Evolutionary conservation across 306 rosid species (phyloP).

Genomic region (Casuarina cunninghamiana): DNA sequence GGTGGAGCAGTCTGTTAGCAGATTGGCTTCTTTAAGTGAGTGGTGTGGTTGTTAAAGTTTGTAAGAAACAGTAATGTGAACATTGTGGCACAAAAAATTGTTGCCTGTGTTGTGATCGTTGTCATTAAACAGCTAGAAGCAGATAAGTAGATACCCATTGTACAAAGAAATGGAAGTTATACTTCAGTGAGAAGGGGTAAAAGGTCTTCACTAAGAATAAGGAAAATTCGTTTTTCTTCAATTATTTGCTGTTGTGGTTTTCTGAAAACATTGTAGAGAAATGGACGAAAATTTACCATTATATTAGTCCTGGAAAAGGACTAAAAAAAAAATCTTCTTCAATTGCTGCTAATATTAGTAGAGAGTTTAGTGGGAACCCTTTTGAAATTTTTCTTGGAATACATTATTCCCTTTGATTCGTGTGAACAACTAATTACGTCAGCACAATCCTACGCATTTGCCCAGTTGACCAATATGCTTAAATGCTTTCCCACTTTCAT

Average conservation of each 20-base stretch:
- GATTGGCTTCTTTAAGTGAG: neutral
- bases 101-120: neutral
- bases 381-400: neutral
- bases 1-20: neutral
- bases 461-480: neutral
- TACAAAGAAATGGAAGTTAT: neutral
- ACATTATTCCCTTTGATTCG: neutral
- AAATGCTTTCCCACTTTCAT: conserved; percentile 1
- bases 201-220: neutral
- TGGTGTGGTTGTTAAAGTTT: neutral
- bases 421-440: neutral
- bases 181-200: neutral
- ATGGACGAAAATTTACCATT: neutral
- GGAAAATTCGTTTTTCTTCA: neutral
- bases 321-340: neutral
- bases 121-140: neutral
- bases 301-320: neutral
- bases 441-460: neutral
- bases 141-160: neutral
- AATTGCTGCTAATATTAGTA: neutral
- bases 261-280: neutral
- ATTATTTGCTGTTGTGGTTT: neutral
- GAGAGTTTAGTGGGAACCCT: neutral
- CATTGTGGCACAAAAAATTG: neutral
- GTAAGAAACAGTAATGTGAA: neutral